A percentile compares a stretch with the other conserved stretches of the same genome.
These are phyloP conservation scores for Kuraishia ogatae DNA, from an alignment of 805 yeast species.

Conservation along the genomic window DNA sequence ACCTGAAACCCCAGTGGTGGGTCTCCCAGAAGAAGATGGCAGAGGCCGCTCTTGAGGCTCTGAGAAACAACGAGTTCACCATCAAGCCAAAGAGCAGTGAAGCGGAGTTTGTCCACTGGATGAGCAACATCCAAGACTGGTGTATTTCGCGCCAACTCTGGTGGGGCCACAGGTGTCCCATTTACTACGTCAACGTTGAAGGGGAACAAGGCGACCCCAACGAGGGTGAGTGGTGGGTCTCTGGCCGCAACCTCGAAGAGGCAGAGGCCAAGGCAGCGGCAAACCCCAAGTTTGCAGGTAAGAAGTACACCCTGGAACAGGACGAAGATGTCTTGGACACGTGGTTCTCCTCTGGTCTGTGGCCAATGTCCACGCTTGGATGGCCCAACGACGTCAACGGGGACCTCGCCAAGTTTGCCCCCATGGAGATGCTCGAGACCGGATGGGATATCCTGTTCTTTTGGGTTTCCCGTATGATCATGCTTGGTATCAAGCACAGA, in stretches of 20 bases:
- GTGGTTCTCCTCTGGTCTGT: conserved; percentile 96
- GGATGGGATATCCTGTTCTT: conserved; percentile 99
- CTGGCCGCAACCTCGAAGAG: conserved; percentile 78
- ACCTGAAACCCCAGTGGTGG: conserved; percentile 99
- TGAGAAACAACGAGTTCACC: conserved; percentile 68
- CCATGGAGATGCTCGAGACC: conserved; percentile 92
- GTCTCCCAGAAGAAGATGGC: conserved; percentile 89
- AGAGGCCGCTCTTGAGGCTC: conserved; percentile 75
- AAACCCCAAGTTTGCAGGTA: conserved; percentile 55
- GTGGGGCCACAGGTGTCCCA: conserved; percentile 99
- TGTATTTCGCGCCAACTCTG: conserved; percentile 88
- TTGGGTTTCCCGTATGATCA: conserved; percentile 97
- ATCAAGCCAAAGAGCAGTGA: conserved; percentile 87
- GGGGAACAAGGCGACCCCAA: conserved; percentile 56
- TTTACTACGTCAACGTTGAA: conserved; percentile 76
- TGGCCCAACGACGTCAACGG: conserved; percentile 71
- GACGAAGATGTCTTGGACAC: conserved; percentile 98
- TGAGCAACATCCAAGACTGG: conserved; percentile 97
- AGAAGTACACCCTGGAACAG: conserved; percentile 71
- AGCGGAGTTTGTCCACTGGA: conserved; percentile 91
- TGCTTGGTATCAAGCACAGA: conserved; percentile 82
- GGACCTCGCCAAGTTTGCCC: conserved; percentile 74
- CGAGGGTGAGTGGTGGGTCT: conserved; percentile 79
- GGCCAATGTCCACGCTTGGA: conserved; percentile 96
- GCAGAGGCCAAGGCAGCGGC: conserved; percentile 68